Base-by-base conservation (phyloP, 2,329 filamentous ascomycete genomes). In the Kalmusia sp. region DNA sequence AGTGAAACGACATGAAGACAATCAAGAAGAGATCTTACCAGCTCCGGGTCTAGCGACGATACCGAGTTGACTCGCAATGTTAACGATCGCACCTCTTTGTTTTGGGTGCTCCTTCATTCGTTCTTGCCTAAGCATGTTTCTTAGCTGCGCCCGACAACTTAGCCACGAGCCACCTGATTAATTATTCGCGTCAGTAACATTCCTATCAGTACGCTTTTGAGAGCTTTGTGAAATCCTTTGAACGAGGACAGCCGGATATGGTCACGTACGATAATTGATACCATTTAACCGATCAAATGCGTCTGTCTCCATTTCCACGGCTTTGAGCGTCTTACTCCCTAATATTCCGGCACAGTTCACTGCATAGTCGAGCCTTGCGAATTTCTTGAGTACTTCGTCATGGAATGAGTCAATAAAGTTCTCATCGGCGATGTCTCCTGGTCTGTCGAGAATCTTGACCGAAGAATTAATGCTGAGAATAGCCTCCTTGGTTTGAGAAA, bases 301-400 rank as follows among this genome's bases (percentile, higher is more conserved):
- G 1, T 76, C 74, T 1, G 76, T 65, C 0, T 75, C 63, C n/a
- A 77, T 82, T 43, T 85, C 82, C 0, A 79, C 79, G 17, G 76
- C 72, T 30, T 76, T 70, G 8, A 73, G 60, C 1, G 71, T 67
- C 6, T 73, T 66, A 4, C 71, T 66, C 4, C 79, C 78, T 3
- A 82, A 62, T 3, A 85, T 76, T 0, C 84, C 84, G 0, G 83
- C 84, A 47, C 82, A 84, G 51, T 82, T 82, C 6, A 85, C 70
- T 0, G 78, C 78, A 62, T 86, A 86, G 61, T 86, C 83, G 3
- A 86, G 64, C 6, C 83, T 78, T 0, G 68, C 67, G 52, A 83
- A 82, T 1, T 52, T 57, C 0, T 59, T 57, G 4, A 66, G 64
- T 0, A 73, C 64, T 1, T 73, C 67, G 30, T 64, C 19, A 69